Conservation (phyloP, 331 rosid species). For the Spiraea crenata region DNA sequence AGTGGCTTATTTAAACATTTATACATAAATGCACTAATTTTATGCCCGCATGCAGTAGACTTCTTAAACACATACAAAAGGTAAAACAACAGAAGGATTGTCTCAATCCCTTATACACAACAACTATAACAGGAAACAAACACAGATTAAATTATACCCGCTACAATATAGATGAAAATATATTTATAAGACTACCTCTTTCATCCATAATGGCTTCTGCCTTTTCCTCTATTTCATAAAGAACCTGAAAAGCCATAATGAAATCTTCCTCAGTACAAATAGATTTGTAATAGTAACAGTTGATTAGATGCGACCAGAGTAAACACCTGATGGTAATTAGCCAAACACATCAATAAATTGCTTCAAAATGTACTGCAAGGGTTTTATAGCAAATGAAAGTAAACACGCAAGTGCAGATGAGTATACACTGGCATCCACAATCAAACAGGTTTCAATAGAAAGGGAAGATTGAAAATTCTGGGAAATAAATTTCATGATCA, state of each 20-base stretch:
- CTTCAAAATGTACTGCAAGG: background rate
- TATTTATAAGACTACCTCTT: conserved; percentile 53
- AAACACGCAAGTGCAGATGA: too few species aligned
- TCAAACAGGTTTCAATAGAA: background rate
- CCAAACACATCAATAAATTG: background rate
- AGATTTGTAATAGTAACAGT: background rate
- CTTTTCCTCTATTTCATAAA: conserved; percentile 81
- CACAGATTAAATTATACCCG: background rate
- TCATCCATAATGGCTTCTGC: conserved; percentile 82
- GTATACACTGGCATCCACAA: background rate
- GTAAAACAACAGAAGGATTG: background rate
- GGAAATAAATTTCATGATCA: too few species aligned
- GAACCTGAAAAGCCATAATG: conserved; percentile 49
- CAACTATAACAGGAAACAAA: background rate
- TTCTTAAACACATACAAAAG: background rate
- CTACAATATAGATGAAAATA: background rate
- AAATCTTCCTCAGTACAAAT: background rate
- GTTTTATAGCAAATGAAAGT: background rate
- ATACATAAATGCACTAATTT: too few species aligned
- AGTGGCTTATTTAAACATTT: background rate
- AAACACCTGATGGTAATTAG: background rate
- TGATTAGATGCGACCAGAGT: background rate
- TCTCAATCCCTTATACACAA: conserved; percentile 5
- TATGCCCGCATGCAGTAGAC: background rate
- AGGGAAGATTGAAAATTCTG: too few species aligned